phyloP scores from a whole-genome alignment of 371 early-diverging fungal species.

The Mucor velutinosus region DNA sequence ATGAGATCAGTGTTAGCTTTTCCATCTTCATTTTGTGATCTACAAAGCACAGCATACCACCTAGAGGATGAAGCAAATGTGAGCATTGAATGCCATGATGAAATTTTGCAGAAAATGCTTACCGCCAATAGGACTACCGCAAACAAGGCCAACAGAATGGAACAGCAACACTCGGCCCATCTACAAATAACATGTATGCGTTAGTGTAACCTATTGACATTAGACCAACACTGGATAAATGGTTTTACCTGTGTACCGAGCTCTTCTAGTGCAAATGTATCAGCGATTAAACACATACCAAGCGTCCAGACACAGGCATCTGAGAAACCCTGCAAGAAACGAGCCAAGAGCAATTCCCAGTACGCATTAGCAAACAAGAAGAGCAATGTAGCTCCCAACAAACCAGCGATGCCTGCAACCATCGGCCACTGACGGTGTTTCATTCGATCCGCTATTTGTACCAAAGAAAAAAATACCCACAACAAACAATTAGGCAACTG shows the following conservation, averaged over 20 bases:
- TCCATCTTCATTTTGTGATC: neutral
- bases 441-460: conserved; percentile 24
- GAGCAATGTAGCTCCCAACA: conserved; percentile 53
- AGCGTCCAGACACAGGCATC: conserved; percentile 60
- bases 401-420: conserved; percentile 54
- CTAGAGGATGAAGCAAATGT: neutral
- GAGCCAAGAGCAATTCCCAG: conserved; percentile 58
- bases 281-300: conserved; percentile 55
- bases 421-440: conserved; percentile 51
- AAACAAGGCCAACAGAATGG: conserved; percentile 56
- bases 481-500: conserved; percentile 3
- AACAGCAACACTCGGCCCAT: conserved; percentile 59
- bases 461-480: neutral
- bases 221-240: neutral
- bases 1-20: neutral
- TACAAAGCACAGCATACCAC: neutral
- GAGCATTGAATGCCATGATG: neutral
- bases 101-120: neutral
- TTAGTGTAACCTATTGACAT: neutral
- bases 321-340: conserved; percentile 62
- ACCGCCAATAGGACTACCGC: conserved; percentile 60
- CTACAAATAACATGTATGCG: conserved; percentile 7
- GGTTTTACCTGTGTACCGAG: conserved; percentile 46
- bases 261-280: conserved; percentile 48
- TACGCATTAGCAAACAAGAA: conserved; percentile 52